Percentiles rank a stretch among this genome's conserved stretches.
phyloP scores from a whole-genome alignment of 176 grass and related monocot species.

The Eremochloa ophiuroides region DNA sequence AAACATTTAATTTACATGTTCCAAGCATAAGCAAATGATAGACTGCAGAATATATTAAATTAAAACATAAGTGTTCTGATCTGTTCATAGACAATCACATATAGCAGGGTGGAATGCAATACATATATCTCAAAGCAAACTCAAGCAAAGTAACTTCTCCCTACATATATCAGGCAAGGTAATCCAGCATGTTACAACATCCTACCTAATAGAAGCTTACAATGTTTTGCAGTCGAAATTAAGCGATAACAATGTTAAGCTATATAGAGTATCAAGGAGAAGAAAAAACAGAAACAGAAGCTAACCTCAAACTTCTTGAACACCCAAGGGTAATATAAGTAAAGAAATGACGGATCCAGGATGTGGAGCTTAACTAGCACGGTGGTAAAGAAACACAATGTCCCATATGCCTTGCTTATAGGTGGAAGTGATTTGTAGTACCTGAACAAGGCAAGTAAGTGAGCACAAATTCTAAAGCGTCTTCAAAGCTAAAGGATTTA shows the following conservation, averaged over 20 bases:
- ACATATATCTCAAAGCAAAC: not conserved
- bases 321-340: conserved; percentile 35
- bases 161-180: not conserved
- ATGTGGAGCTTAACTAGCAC: conserved; percentile 40
- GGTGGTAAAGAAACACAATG: conserved; percentile 67
- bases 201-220: not conserved
- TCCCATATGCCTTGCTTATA: conserved; percentile 85
- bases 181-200: not conserved
- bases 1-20: conserved; percentile 9
- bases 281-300: conserved; percentile 1
- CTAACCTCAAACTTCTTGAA: conserved; percentile 69
- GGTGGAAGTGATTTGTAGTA: conserved; percentile 97
- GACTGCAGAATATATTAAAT: not conserved
- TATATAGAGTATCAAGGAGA: not conserved
- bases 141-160: not conserved
- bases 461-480: not conserved
- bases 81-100: not conserved
- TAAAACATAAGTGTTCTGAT: not conserved
- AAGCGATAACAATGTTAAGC: not conserved
- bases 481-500: too few relatives aligned
- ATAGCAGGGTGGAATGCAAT: not conserved
- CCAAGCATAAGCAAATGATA: conserved; percentile 9
- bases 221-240: not conserved
- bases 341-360: not conserved
- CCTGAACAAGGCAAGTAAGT: conserved; percentile 43